phyloP scores from a whole-genome alignment of 2,329 filamentous ascomycete genomes.

The Penicillium sp. region DNA sequence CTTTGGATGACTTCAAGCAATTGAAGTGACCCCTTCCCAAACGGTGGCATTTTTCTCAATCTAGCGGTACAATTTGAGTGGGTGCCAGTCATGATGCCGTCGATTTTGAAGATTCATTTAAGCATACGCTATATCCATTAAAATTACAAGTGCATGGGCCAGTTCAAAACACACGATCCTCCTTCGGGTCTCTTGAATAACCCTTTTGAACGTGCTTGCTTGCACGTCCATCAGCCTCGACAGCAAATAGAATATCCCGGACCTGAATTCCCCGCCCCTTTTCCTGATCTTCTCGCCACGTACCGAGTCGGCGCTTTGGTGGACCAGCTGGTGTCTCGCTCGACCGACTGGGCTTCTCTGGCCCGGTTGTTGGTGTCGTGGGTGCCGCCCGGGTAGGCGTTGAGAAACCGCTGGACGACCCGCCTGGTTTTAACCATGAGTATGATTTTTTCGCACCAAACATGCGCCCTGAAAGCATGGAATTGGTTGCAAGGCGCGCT shows the following conservation, averaged over 20 bases:
- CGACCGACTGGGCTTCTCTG: conserved; percentile 25
- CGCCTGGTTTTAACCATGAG: conserved; percentile 41
- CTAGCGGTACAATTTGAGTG: too few relatives aligned
- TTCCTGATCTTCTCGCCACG: conserved; percentile 70
- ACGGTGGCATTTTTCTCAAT: too few relatives aligned
- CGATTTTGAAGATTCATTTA: not conserved
- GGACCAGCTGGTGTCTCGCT: conserved; percentile 33
- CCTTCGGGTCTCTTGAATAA: conserved; percentile 39
- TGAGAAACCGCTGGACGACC: conserved; percentile 33
- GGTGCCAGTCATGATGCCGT: too few relatives aligned
- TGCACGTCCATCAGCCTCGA: conserved; percentile 67
- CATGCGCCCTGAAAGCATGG: conserved; percentile 47
- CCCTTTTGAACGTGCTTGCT: conserved; percentile 40
- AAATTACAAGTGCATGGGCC: conserved; percentile 15
- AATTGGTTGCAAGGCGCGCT: conserved; percentile 67
- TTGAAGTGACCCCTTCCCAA: too few relatives aligned
- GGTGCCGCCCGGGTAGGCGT: conserved; percentile 31
- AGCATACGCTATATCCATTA: conserved; percentile 9
- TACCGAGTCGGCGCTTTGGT: conserved; percentile 58
- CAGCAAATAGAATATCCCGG: conserved; percentile 70
- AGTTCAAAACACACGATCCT: conserved; percentile 32
- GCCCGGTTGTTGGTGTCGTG: conserved; percentile 25
- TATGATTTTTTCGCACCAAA: conserved; percentile 45
- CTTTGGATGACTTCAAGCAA: too few relatives aligned
- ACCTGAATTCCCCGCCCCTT: conserved; percentile 76